Evolutionary conservation across 768 basidiomycete genomes (phyloP).

Genomic region (Podaxis sp.): DNA sequence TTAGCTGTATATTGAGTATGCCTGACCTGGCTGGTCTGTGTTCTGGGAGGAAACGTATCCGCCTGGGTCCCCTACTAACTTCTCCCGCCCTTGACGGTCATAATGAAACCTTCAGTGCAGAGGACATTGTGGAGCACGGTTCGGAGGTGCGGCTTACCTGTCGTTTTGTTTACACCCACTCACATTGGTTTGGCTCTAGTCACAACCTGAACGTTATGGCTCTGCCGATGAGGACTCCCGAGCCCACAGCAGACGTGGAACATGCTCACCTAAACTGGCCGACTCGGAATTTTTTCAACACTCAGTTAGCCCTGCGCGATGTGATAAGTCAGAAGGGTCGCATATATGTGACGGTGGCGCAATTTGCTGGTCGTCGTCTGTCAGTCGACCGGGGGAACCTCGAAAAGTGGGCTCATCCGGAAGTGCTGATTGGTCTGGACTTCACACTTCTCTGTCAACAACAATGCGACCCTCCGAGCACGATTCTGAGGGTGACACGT

Average conservation of each 20-base stretch:
- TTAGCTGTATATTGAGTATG: slow-evolving; percentile 43
- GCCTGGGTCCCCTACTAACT: not conserved
- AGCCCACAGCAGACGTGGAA: not conserved
- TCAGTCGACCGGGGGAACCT: not conserved
- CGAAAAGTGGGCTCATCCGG: not conserved
- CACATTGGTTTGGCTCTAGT: not conserved
- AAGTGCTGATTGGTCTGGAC: not conserved
- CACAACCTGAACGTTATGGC: not conserved
- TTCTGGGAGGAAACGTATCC: not conserved
- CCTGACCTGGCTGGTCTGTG: slow-evolving; percentile 45
- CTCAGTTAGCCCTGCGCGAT: not conserved
- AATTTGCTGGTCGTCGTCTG: not conserved
- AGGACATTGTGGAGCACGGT: not conserved
- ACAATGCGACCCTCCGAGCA: not conserved
- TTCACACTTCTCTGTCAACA: not conserved
- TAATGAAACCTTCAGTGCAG: not conserved
- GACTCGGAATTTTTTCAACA: not conserved
- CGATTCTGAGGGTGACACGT: not conserved
- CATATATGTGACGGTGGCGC: not conserved
- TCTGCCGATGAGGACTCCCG: not conserved
- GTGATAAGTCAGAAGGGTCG: not conserved
- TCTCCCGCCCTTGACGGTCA: not conserved
- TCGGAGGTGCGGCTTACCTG: not conserved
- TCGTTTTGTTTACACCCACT: not conserved
- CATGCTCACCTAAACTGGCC: not conserved